Conservation (phyloP, 108 stramenopile species). For the Nitzschia inconspicua region DNA sequence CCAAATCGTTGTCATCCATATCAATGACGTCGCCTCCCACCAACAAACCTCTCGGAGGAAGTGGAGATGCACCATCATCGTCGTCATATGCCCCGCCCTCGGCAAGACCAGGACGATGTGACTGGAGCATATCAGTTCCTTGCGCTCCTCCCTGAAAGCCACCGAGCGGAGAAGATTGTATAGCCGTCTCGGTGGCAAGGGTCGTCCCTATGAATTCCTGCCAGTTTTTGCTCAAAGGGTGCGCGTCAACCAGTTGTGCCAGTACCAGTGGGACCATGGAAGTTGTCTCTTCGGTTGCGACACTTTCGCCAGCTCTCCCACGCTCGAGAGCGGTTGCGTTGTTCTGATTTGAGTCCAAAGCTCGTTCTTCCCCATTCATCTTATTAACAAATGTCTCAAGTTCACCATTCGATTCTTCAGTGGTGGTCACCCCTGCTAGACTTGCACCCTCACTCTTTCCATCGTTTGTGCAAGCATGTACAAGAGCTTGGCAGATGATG, state of each 20-base stretch:
- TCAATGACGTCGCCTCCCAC: conserved; percentile 64
- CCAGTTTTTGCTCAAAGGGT: conserved; percentile 67
- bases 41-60: conserved; percentile 48
- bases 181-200: conserved; percentile 70
- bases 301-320: conserved; percentile 1
- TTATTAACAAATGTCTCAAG: no score
- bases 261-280: conserved; percentile 23
- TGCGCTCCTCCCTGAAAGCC: conserved; percentile 36
- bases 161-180: conserved; percentile 85
- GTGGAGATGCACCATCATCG: conserved; percentile 29
- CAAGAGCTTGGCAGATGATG: conserved; percentile 91
- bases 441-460: background rate
- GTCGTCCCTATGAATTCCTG: conserved; percentile 64
- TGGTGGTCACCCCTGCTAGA: no score
- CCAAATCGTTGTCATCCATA: conserved; percentile 87
- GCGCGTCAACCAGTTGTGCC: conserved; percentile 34
- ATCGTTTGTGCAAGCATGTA: conserved; percentile 70
- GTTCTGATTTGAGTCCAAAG: no score
- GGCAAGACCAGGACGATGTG: conserved; percentile 49
- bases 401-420: background rate
- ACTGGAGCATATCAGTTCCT: conserved; percentile 33
- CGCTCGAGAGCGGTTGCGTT: conserved; percentile 3
- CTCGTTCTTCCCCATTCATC: no score
- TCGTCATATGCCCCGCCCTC: conserved; percentile 55
- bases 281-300: conserved; percentile 4